phyloP scores from a whole-genome alignment of 345 rosid species.

The Schrenkiella parvula region DNA sequence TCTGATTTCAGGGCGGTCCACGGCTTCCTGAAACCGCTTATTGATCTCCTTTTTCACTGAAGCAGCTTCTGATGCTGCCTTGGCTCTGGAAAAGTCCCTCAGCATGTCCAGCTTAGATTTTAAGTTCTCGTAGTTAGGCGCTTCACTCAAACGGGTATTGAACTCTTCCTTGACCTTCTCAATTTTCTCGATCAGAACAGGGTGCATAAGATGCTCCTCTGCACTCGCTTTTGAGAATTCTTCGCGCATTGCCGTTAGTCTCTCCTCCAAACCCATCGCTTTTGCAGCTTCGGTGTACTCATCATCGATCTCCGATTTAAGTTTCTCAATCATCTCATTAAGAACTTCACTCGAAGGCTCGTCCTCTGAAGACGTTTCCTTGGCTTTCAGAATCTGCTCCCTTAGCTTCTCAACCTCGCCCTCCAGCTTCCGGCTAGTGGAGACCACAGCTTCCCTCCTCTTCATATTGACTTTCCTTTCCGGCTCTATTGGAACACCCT shows the following conservation, averaged over 20 bases:
- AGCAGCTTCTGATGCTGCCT: slow-evolving; percentile 38
- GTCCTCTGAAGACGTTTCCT: slow-evolving; percentile 47
- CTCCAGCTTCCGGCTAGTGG: slow-evolving; percentile 50
- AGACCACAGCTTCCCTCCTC: slow-evolving; percentile 48
- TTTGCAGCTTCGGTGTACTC: slow-evolving; percentile 66
- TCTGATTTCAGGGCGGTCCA: slow-evolving; percentile 52
- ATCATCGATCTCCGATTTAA: slow-evolving; percentile 66
- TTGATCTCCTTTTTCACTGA: slow-evolving; percentile 45
- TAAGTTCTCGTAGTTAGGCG: slow-evolving; percentile 61
- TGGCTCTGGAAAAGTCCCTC: slow-evolving; percentile 60
- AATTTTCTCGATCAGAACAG: slow-evolving; percentile 50
- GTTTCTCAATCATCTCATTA: slow-evolving; percentile 59
- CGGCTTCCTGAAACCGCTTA: slow-evolving; percentile 54
- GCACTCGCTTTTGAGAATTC: slow-evolving; percentile 51
- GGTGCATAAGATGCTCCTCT: slow-evolving; percentile 56
- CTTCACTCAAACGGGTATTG: slow-evolving; percentile 41
- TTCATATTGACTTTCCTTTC: slow-evolving; percentile 65
- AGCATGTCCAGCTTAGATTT: slow-evolving; percentile 69
- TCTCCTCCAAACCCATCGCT: slow-evolving; percentile 56
- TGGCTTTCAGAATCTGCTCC: slow-evolving; percentile 59
- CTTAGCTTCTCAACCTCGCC: slow-evolving; percentile 65
- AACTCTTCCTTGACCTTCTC: slow-evolving; percentile 66
- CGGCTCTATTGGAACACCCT: slow-evolving; percentile 61
- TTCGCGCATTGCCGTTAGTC: slow-evolving; percentile 40
- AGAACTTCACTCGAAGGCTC: slow-evolving; percentile 47